A percentile compares a stretch with the other conserved stretches of the same genome.
Conservation (phyloP, 441 rosid species). For the Pelargonium myrrhifolium region DNA sequence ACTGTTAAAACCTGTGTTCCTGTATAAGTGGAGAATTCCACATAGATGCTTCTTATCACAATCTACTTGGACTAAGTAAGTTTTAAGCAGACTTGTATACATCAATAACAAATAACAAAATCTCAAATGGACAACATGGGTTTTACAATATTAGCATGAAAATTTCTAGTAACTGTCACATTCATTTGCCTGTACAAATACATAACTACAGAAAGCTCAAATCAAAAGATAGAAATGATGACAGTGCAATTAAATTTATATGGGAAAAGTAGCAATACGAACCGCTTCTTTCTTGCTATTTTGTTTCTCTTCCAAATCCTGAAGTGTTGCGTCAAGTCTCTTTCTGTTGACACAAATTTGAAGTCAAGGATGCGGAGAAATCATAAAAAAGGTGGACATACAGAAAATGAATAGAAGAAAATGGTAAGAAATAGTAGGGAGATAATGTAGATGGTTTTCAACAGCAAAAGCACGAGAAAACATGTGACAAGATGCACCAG, state of each 20-base stretch:
- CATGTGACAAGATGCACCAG: neutral
- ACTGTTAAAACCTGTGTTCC: no score
- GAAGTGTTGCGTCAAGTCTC: constrained; percentile 76
- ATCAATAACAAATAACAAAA: no score
- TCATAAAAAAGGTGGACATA: neutral
- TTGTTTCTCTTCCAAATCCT: constrained; percentile 86
- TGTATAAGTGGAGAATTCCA: no score
- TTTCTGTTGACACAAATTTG: constrained; percentile 36
- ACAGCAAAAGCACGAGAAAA: neutral
- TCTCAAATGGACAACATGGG: no score
- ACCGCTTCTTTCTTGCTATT: constrained; percentile 88
- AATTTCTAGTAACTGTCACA: neutral
- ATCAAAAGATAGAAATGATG: neutral
- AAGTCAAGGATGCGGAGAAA: neutral
- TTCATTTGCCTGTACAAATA: neutral
- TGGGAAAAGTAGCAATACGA: constrained; percentile 19
- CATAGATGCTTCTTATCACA: no score
- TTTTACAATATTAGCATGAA: neutral
- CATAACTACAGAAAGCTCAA: neutral
- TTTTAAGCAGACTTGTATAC: no score
- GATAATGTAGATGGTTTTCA: neutral
- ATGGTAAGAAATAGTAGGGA: neutral
- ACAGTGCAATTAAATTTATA: neutral
- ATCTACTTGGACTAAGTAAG: no score
- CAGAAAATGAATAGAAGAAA: neutral